Evolutionary conservation across 306 rosid genomes (phyloP), one percentile per base, ranked within the genome.

Genomic region (Parietaria judaica): DNA sequence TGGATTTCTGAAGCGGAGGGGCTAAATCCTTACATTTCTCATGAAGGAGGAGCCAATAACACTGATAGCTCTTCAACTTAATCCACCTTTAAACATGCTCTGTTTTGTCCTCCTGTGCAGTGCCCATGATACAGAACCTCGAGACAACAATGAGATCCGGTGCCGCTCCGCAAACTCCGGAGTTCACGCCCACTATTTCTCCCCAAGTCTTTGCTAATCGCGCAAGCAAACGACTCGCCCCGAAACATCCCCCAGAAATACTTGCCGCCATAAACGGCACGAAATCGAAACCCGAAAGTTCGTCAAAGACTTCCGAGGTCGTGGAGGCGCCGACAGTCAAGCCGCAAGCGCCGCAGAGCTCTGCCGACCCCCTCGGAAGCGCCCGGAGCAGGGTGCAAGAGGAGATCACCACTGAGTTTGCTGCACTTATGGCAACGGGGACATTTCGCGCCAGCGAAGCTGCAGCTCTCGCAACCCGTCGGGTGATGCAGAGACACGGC

Each of bases 401-500:
- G 55, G 99, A 94, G 82, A 88, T 88, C 7, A 48, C 67, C 1
- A 70, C 65, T 31, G 99, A 94, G 70, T 94, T 88, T 76, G 87
- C 86, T 6, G 84, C 94, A 5, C 78, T 88, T 48, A 94, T 88
- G 99, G 95, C 89, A 4, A 79, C 86, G 0, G 97, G 97, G 38
- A 82, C 99, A 12, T 55, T 88, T 77, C 95, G 94, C 4, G 99
- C 97, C 1, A 88, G 99, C 13, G 97, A 94, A 71, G 99, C 99
- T 16, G 99, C 99, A 9, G 86, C 95, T 1, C 82, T 94, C 43
- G 99, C 99, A 12, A 88, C 99, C 0, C 88, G 58, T 60, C 79
- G 88, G 76, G 99, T 94, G 38, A 94, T 94, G 99, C 83, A 86
- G 61, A 84, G 80, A 80, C 80, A 88, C 13, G 94, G 95, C 3